Percentiles rank a stretch among this genome's conserved stretches.
Conservation (phyloP, 805 yeast species). For the Metschnikowia similis region DNA sequence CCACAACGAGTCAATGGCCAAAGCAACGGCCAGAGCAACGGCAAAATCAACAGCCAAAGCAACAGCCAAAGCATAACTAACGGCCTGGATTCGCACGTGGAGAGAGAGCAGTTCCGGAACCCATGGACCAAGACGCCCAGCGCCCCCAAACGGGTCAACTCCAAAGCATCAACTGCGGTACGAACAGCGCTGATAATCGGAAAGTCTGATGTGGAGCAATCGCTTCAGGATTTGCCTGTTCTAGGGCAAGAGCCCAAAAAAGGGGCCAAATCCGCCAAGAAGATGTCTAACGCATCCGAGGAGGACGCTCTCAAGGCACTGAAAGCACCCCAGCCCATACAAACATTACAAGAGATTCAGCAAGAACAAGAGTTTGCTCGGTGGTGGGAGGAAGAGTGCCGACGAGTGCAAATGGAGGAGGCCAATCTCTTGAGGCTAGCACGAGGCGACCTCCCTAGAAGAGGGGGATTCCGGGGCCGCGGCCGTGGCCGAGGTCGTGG, state of each 20-base stretch:
- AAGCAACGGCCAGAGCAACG: too few relatives aligned
- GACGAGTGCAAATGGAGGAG: constrained; percentile 50
- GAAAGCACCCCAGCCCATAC: constrained; percentile 25
- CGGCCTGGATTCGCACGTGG: neutral
- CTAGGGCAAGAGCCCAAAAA: constrained; percentile 14
- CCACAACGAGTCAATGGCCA: neutral
- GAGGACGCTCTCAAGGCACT: constrained; percentile 36
- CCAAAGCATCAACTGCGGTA: neutral
- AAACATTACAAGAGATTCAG: constrained; percentile 63
- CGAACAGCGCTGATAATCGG: neutral
- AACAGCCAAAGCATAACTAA: too few relatives aligned
- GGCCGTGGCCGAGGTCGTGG: constrained; percentile 9
- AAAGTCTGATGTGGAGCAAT: neutral
- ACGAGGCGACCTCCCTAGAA: constrained; percentile 1
- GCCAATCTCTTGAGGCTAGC: neutral
- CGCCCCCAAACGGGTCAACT: neutral
- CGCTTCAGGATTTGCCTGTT: constrained; percentile 17
- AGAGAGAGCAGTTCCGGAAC: constrained; percentile 4
- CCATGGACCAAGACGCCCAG: constrained; percentile 8
- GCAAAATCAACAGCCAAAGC: too few relatives aligned
- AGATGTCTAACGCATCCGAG: constrained; percentile 42
- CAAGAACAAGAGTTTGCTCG: constrained; percentile 79
- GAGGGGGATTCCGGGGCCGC: constrained; percentile 6
- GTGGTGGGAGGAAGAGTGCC: constrained; percentile 85
- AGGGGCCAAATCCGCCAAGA: constrained; percentile 3